Base-by-base conservation (phyloP, 2,329 filamentous ascomycete genomes). In the Ambrosiella xylebori region DNA sequence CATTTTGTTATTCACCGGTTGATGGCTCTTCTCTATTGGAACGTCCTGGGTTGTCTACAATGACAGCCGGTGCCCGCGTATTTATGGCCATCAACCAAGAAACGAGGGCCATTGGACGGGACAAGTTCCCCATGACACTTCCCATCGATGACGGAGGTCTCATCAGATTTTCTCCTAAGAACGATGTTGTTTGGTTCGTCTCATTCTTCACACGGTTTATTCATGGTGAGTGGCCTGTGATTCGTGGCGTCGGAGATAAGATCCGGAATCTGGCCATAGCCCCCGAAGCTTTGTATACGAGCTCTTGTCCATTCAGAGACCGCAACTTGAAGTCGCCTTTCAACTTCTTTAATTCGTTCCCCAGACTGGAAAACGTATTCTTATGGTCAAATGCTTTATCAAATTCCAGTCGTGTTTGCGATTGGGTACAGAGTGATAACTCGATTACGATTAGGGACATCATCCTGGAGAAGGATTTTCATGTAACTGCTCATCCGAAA, bases 61-160 rank as follows among this genome's bases (percentile, higher is more conserved):
- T 54, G 7, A 57, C 59, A 8, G 9, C 15, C 7, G 56, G 55
- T 7, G 40, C 55, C 8, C 55, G 59, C 1, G 45, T 54, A 3
- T 45, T 60, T 35, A 60, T 60, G 55, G 35, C 55, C 41, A 60
- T 60, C 27, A 19, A 50, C 27, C 51, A 39, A 27, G 55, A 57
- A 41, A 57, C 59, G 9, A 55, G 59, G 11, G 19, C 11, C 3
- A 49, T 60, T 37, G 55, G 59, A 35, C 35, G 13, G n/a, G n/a
- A 15, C 2, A 55, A 54, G 27, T 57, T 47, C 35, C 55, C 55
- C 4, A 40, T 27, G 8, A 57, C 19, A 17, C 17, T 60, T 38
- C 5, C 3, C 7, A 35, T 60, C 7, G 35, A 55, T 7, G 37
- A 51, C n/a, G 37, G 19, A 27, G 41, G 44, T 3, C 36, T 50